phyloP scores from a whole-genome alignment of 106 monocot genomes.

The Acanthochlamys bracteata region DNA sequence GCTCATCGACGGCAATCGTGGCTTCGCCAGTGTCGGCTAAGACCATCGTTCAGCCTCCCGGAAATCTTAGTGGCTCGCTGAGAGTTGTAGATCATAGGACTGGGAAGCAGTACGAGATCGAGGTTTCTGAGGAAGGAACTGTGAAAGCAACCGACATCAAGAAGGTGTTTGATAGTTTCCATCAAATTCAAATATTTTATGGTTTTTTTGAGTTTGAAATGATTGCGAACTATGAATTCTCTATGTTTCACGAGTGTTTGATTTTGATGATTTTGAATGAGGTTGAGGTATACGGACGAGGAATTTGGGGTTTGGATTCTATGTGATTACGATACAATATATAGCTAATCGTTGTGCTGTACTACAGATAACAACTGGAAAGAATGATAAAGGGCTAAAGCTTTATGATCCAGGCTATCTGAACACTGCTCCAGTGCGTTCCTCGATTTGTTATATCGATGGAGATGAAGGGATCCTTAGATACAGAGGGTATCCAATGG shows the following conservation, averaged over 20 bases:
- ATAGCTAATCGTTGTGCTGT: background rate
- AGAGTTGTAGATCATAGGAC: constrained; percentile 68
- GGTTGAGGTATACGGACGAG: background rate
- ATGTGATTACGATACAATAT: background rate
- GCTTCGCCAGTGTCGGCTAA: constrained; percentile 44
- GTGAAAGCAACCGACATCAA: constrained; percentile 79
- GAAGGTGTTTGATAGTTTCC: constrained; percentile 31
- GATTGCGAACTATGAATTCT: background rate
- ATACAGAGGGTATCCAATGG: constrained; percentile 95
- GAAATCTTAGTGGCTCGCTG: constrained; percentile 42
- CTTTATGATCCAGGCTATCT: constrained; percentile 96
- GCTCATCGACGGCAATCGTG: constrained; percentile 16
- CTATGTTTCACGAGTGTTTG: background rate
- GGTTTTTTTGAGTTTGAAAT: background rate
- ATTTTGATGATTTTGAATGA: background rate
- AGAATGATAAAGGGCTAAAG: constrained; percentile 84
- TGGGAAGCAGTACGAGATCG: constrained; percentile 63
- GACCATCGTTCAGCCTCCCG: constrained; percentile 6
- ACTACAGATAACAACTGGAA: constrained; percentile 64
- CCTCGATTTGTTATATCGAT: constrained; percentile 90
- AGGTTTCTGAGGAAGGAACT: constrained; percentile 79
- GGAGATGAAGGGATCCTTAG: constrained; percentile 96
- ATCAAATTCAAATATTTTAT: background rate
- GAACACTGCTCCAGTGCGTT: constrained; percentile 89
- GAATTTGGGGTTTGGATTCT: background rate